These are phyloP conservation scores for Petunia hybrid DNA, from an alignment of 305 asterid genomes.

Conservation along the genomic window DNA sequence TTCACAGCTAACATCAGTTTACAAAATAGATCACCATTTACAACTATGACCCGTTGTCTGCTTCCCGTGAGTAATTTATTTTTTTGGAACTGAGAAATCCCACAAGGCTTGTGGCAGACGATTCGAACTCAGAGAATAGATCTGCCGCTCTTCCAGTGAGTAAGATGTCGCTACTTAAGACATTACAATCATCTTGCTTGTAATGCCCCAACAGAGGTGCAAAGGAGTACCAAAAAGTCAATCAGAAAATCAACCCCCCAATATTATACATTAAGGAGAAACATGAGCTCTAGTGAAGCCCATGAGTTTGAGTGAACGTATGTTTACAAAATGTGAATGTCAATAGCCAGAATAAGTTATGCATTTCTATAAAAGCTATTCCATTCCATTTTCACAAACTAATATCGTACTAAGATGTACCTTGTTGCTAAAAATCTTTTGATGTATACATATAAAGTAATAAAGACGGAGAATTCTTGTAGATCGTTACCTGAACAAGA, in stretches of 20 bases:
- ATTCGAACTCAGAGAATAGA: too few relatives aligned
- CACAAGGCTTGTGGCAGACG: too few relatives aligned
- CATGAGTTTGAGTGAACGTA: too few relatives aligned
- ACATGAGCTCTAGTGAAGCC: background rate
- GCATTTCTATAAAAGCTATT: background rate
- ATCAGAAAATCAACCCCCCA: background rate
- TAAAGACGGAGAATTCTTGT: background rate
- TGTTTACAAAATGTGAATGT: background rate
- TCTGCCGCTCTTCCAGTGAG: background rate
- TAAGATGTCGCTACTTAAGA: background rate
- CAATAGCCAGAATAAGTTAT: background rate
- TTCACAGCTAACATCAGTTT: background rate
- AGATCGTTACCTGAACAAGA: slow-evolving; percentile 78
- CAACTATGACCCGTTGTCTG: background rate
- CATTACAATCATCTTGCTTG: background rate
- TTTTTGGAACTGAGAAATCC: too few relatives aligned
- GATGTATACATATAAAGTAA: background rate
- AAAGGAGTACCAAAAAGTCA: background rate
- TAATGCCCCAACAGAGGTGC: background rate
- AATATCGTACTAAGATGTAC: background rate
- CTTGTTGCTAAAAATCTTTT: background rate
- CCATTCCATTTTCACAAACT: background rate
- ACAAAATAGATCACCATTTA: background rate
- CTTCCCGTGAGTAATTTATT: background rate
- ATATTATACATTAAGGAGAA: background rate